A percentile compares a stretch with the other conserved stretches of the same genome.
Conservation (phyloP, 1,284 basidiomycete species). For the Thecaphora frezii region DNA sequence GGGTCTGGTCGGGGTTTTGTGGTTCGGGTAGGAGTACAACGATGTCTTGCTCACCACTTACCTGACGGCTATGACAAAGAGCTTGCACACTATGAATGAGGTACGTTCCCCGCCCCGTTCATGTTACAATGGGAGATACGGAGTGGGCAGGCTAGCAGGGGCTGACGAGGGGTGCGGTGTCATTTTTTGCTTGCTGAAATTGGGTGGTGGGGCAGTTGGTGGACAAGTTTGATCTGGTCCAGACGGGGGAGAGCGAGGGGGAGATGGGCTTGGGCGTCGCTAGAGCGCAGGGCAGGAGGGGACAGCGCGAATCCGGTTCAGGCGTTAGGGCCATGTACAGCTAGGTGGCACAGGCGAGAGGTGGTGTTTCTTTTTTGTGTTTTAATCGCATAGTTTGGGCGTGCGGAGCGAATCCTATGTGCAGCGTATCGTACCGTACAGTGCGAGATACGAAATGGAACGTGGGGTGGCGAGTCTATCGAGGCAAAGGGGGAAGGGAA, state of each 20-base stretch:
- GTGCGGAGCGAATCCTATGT: too few species aligned
- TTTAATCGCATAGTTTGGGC: too few species aligned
- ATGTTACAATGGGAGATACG: neutral
- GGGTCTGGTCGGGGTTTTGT: neutral
- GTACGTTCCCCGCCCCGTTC: constrained; percentile 63
- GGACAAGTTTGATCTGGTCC: constrained; percentile 49
- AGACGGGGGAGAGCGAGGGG: constrained; percentile 18
- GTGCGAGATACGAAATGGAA: too few species aligned
- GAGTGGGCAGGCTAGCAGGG: too few species aligned
- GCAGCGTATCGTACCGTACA: too few species aligned
- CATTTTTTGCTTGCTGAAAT: neutral
- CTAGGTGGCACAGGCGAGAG: neutral
- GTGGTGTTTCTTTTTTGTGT: too few species aligned
- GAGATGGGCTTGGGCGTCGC: constrained; percentile 1
- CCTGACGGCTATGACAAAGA: constrained; percentile 82
- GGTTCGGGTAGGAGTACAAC: constrained; percentile 75
- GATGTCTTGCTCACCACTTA: constrained; percentile 91
- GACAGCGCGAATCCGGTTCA: constrained; percentile 1
- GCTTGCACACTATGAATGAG: constrained; percentile 81
- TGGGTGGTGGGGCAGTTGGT: constrained; percentile 25
- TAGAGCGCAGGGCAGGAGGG: constrained; percentile 7
- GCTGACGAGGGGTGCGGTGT: too few species aligned
- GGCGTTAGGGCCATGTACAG: constrained; percentile 19
- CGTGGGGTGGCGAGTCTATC: too few species aligned
- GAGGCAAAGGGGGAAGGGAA: too few species aligned